Base-by-base conservation (phyloP, 2,329 filamentous ascomycete genomes). In the Coniochaeta hoffmannii region DNA sequence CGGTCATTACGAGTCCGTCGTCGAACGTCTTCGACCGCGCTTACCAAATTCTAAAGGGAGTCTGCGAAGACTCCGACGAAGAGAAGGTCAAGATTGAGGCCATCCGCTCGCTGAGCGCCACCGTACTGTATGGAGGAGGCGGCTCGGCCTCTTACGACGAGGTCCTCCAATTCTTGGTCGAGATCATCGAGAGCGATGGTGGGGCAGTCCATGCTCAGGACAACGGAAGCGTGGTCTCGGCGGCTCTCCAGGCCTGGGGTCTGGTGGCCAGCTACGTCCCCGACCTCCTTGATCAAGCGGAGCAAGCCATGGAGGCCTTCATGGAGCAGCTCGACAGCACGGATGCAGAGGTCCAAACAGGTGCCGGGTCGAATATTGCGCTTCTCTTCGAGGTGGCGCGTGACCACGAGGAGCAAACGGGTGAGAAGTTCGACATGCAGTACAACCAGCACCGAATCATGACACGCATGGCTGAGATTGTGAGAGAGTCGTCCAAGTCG, bases 291-390 rank as follows among this genome's bases (percentile, higher is more conserved):
- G 79, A 81, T 15, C 78, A 85, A 58, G 89, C 87, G 31, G 85
- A 90, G 60, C 73, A 82, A 28, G 87, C 89, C 15, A 81, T 94
- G 63, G 88, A 94, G 54, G 85, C 87, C 1, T 90, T 96, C 62
- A 85, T 89, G 41, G 90, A 96, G 50, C 91, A 96, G 69, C 85
- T 96, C 17, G 85, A 92, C 57, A 90, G 88, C 67, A 78, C 78
- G 31, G 85, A 90, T 57, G 75, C 84, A 1, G 75, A 80, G 9
- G 88, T 96, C 1, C 89, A 94, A 64, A 83, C 90, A 49, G 83
- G 87, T 3, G 87, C 90, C 0, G 90, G 87, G 3, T 82, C 87
- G 65, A 89, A 89, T 67, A 91, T 96, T 57, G 90, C 90, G 0
- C 76, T 95, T 10, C 76, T 96, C 11, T 93, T 89, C 64, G 91